Evolutionary conservation across 1,284 basidiomycete genomes (phyloP), one percentile per base, ranked within the genome.

Genomic region (Ustilago trichophora): DNA sequence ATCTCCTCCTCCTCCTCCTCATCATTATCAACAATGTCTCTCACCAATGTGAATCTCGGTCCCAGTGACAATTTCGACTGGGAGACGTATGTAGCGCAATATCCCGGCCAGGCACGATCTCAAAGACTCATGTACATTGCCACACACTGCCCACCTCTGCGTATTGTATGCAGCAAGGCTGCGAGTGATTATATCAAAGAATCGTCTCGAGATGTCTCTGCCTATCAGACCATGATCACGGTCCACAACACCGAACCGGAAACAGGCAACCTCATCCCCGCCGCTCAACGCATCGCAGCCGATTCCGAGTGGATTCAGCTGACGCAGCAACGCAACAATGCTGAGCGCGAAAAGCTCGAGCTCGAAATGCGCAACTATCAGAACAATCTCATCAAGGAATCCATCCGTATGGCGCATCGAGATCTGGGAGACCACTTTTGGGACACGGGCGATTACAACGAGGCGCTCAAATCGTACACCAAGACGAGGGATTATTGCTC

Each of bases 361-460:
- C 88, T 91, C 10, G 92, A 94, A 81, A 84, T 95, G 77, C 92
- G 92, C 85, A 90, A 89, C 13, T 93, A 93, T 77, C 86, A 88
- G 59, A 91, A 90, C 75, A 94, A 93, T 78, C 88, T 93, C 87
- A 93, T 94, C 84, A 93, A 93, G 82, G 93, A 95, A 85, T 92
- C 91, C 84, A 92, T 93, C 73, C 85, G 92, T 68, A 91, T 93
- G 89, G 91, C 87, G 0, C 88, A 94, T 82, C 85, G 91, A 43
- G 92, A 94, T 75, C 84, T 94, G 11, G 92, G 89, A 22, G 86
- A 89, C 57, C 89, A 89, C 80, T 88, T 88, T 81, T 87, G 88
- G 41, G 82, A 86, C 6, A 83, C 85, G 2, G 92, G 92, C 18
- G 90, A 92, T 66, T 86, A 87, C 50, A 80, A 85, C 13, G 84